These are phyloP conservation scores for Tilletia walkeri DNA, from an alignment of 1,284 basidiomycete species.

Conservation along the genomic window DNA sequence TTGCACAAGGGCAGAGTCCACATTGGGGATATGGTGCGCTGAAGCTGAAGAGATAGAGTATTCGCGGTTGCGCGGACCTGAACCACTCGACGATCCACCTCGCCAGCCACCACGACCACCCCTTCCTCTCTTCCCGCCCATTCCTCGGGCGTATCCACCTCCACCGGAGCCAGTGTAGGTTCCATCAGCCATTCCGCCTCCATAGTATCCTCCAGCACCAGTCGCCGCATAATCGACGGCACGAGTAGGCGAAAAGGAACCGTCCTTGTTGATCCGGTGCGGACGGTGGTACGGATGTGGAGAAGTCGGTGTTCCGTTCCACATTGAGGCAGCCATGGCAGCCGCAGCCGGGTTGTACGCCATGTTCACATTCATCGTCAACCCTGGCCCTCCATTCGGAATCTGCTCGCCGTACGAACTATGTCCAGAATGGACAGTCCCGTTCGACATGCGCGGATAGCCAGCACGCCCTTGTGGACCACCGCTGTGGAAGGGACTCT, in stretches of 20 bases:
- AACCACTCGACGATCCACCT: neutral
- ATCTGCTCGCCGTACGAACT: neutral
- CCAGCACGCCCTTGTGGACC: neutral
- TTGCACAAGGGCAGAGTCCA: neutral
- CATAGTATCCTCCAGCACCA: neutral
- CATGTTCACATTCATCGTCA: neutral
- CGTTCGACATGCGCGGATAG: neutral
- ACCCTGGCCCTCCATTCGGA: neutral
- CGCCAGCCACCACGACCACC: neutral
- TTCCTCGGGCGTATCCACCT: neutral
- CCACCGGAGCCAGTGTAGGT: neutral
- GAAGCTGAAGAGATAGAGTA: neutral
- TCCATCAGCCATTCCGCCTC: neutral
- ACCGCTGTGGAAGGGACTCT: neutral
- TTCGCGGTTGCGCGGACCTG: neutral
- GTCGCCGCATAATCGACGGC: slow-evolving; percentile 1
- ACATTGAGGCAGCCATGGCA: neutral
- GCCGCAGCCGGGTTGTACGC: neutral
- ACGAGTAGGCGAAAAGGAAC: slow-evolving; percentile 19
- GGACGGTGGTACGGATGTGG: slow-evolving; percentile 16
- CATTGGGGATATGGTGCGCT: neutral
- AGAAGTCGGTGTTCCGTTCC: neutral
- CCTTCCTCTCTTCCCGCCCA: neutral
- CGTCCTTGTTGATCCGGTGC: slow-evolving; percentile 19
- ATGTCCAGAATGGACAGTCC: neutral